A percentile compares a stretch with the other conserved stretches of the same genome.
Conservation (phyloP, 176 grass and related monocot species). For the Musa beccarii region DNA sequence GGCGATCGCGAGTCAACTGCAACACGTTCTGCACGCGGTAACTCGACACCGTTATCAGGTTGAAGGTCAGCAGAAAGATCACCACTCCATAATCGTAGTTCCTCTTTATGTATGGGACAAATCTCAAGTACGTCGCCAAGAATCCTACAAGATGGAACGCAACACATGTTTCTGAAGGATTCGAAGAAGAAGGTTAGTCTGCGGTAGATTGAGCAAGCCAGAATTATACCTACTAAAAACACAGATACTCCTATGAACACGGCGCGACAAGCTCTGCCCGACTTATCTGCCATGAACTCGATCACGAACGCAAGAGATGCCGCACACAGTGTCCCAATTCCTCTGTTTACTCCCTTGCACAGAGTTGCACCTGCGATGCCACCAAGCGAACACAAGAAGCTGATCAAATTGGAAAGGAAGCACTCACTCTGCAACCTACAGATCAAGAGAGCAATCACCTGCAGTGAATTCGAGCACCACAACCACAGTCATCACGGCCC, state of each 20-base stretch:
- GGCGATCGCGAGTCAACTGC: constrained; percentile 55
- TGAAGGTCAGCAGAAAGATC: constrained; percentile 92
- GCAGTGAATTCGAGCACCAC: constrained; percentile 95
- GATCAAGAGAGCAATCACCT: constrained; percentile 33
- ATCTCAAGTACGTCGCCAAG: constrained; percentile 63
- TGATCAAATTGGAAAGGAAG: not conserved
- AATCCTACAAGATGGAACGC: constrained; percentile 39
- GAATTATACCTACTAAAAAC: constrained; percentile 51
- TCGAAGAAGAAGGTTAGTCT: too few relatives aligned
- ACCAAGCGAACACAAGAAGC: not conserved
- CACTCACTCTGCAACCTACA: not conserved
- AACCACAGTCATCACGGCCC: constrained; percentile 94
- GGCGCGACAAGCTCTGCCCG: constrained; percentile 43
- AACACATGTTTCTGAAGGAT: too few relatives aligned
- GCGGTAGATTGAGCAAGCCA: too few relatives aligned
- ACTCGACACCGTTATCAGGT: constrained; percentile 90
- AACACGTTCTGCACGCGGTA: constrained; percentile 59
- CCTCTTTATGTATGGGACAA: constrained; percentile 84
- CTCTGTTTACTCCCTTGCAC: constrained; percentile 96
- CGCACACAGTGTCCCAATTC: constrained; percentile 63
- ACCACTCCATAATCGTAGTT: constrained; percentile 85
- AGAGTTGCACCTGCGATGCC: constrained; percentile 54
- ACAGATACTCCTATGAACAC: constrained; percentile 66
- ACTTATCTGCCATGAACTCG: constrained; percentile 56
- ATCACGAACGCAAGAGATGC: constrained; percentile 82